These are phyloP conservation scores for Neopestalotiopsis clavispora DNA, from an alignment of 2,329 filamentous ascomycete species.

Conservation along the genomic window DNA sequence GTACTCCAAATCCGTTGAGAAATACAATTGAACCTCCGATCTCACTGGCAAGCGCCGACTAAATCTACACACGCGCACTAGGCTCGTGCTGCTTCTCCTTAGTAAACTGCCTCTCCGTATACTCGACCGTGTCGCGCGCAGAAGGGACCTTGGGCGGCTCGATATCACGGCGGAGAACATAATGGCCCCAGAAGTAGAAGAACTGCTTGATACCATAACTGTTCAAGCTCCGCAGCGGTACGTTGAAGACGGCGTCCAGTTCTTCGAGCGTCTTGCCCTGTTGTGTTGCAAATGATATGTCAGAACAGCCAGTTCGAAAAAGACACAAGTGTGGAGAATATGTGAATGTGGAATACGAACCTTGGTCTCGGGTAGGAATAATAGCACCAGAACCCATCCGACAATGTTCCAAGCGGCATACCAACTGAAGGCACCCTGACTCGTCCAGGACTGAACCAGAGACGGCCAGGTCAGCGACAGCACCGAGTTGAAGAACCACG, in stretches of 20 bases:
- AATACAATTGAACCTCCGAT: too few species aligned
- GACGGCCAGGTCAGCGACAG: constrained; percentile 52
- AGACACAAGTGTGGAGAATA: neutral
- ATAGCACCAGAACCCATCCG: constrained; percentile 48
- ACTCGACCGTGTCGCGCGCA: constrained; percentile 27
- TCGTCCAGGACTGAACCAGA: constrained; percentile 47
- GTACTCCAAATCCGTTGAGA: too few species aligned
- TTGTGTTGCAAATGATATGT: neutral
- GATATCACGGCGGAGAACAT: constrained; percentile 35
- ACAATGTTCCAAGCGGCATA: constrained; percentile 54
- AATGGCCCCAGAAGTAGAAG: constrained; percentile 36
- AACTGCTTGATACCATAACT: constrained; percentile 41
- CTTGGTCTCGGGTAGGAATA: constrained; percentile 50
- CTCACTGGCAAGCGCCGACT: too few species aligned
- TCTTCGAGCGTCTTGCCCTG: constrained; percentile 48
- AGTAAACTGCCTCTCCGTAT: constrained; percentile 29
- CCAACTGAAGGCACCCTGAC: constrained; percentile 53
- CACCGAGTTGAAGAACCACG: constrained; percentile 50
- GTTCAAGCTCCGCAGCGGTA: constrained; percentile 33
- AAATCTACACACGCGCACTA: constrained; percentile 30
- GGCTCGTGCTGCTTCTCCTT: constrained; percentile 33
- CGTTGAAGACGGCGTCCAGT: constrained; percentile 44
- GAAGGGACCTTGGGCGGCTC: constrained; percentile 30
- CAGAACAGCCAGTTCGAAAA: neutral
- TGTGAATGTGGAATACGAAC: neutral